Evolutionary conservation across 768 basidiomycete genomes (phyloP).

Genomic region (Phylloporus rhodoxanthus): DNA sequence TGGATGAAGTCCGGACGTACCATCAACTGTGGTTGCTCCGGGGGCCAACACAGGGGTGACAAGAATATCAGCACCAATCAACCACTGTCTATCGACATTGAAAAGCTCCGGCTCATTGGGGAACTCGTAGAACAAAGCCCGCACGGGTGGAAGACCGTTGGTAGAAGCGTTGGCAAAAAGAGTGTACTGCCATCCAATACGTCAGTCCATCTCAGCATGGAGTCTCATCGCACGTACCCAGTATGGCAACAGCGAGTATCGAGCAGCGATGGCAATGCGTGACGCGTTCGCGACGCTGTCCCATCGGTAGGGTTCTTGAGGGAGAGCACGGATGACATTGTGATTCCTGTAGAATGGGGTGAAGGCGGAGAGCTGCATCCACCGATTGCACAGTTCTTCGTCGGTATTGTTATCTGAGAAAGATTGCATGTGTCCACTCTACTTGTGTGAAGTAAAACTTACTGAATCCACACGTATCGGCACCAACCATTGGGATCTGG

Average conservation of each 20-base stretch:
- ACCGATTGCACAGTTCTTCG: conserved; percentile 77
- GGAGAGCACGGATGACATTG: conserved; percentile 55
- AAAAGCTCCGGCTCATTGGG: conserved; percentile 62
- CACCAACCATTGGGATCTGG: conserved; percentile 80
- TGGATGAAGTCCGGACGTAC: conserved; percentile 29
- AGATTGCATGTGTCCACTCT: background rate
- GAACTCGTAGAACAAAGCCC: conserved; percentile 76
- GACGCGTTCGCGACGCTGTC: conserved; percentile 72
- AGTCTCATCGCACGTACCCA: conserved; percentile 47
- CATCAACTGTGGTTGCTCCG: conserved; percentile 61
- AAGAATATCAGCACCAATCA: conserved; percentile 64
- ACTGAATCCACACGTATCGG: conserved; percentile 50
- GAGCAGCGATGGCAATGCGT: conserved; percentile 60
- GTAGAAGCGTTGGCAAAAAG: conserved; percentile 65
- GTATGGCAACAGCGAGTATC: conserved; percentile 71
- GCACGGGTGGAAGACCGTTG: conserved; percentile 62
- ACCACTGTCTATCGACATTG: conserved; percentile 61
- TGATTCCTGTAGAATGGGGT: conserved; percentile 81
- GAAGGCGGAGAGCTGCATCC: conserved; percentile 85
- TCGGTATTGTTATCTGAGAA: conserved; percentile 52
- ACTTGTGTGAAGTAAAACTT: background rate
- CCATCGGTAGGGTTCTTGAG: conserved; percentile 82
- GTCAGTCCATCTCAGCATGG: no score
- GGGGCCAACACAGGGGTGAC: conserved; percentile 72
- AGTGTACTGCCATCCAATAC: conserved; percentile 45